Evolutionary conservation across 2,329 filamentous ascomycete genomes (phyloP), one percentile per base, ranked within the genome.

Genomic region (Monosporascus sp.): DNA sequence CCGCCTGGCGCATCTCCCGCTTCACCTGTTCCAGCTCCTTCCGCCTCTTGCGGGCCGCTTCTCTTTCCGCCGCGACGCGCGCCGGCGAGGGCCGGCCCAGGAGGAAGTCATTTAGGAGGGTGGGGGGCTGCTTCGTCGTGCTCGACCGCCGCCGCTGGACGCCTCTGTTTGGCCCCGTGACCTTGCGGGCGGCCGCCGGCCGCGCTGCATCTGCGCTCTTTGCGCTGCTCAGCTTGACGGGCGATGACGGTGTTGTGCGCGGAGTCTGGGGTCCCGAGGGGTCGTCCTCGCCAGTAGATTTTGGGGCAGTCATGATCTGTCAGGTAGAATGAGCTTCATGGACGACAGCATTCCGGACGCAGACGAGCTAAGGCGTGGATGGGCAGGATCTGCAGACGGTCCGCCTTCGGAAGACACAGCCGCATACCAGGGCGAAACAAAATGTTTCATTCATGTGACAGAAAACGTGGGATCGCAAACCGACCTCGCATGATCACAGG

Each of bases 11-110:
- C 80, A 83, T 83, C 60, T 82, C 79, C 45, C 70, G 68, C 72
- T 87, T 79, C 63, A 83, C 75, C 55, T 79, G 67, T 70, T 88
- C 79, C 60, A 83, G 68, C 61, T 79, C 82, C 69, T 80, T 80
- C 60, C 83, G 75, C 58, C 81, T 75, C 48, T 75, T 72, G 14
- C 75, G 73, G 8, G 60, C 56, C 15, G 64, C 65, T 53, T 67
- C 60, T 47, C 62, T 63, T 45, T 78, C 72, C 8, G 79, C 80
- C 1, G 77, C 75, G 17, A 80, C 56, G 27, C 83, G 77, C n/a
- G 78, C 76, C 3, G 81, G 75, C 9, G 81, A 64, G 38, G 58
- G 65, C 43, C 66, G 64, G 7, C 66, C 65, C 45, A 68, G 60
- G 22, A 68, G 49, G 52, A 68, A 68, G 48, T 68, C 66, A 27